Evolutionary conservation across 495 filamentous ascomycete genomes (phyloP), one percentile per base, ranked within the genome.

Genomic region (Annulohypoxylon maeteangense): DNA sequence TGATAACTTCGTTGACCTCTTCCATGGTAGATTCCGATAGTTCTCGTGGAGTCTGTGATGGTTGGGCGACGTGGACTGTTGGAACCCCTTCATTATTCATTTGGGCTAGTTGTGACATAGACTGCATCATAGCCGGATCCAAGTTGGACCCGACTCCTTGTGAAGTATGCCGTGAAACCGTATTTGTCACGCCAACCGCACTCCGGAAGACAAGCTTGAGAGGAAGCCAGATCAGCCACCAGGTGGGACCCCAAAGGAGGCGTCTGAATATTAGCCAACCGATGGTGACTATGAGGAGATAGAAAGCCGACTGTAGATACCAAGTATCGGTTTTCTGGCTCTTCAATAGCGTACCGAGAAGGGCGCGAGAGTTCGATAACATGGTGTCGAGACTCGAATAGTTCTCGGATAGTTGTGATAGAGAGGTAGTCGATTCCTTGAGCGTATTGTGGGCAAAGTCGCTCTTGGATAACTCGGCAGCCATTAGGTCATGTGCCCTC

Each of bases 321-420:
- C 95, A 99, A 3, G 93, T 95, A 78, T 98, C 95, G 42, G 90
- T 94, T 82, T 98, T 98, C 75, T 94, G 92, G 31, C 92, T 93
- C 71, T 88, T 88, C 34, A 98, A 82, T 50, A 99, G 81, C 23
- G 92, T 92, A 14, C 87, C 87, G 10, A 98, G 87, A 14, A 99
- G 86, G 63, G 87, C 90, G 62, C 89, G 86, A 18, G 90, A 92
- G 36, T 86, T 90, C 0, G 87, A 82, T 25, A 99, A 82, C 61
- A 98, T 82, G 29, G 86, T 86, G 71, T 95, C 93, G 14, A 98
- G 87, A 27, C 86, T 86, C 34, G 82, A 89, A 75, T 99, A 99
- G 1, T 86, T 90, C 68, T 93, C 89, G 2, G 90, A 88, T 3
- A 99, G 85, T 38, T 92, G 89, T 5, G 85, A 86, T 7, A 99